Percentiles rank a stretch among this genome's conserved stretches.
phyloP scores from a whole-genome alignment of 192 early-diverging fungal species.

The Podila epigama region DNA sequence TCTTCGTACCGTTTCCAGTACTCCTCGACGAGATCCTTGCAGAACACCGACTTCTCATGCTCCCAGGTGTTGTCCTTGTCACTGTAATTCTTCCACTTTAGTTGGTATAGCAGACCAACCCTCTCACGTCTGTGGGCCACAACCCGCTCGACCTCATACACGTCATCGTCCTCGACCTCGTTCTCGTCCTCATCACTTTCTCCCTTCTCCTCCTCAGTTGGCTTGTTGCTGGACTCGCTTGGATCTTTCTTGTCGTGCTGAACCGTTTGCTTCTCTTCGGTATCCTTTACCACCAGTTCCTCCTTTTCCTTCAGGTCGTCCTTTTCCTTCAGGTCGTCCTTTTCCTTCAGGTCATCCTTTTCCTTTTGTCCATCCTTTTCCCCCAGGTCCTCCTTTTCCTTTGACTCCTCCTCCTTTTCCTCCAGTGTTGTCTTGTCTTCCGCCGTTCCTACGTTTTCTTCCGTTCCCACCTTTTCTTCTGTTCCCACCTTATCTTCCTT shows the following conservation, averaged over 20 bases:
- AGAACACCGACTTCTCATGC: conserved; percentile 3
- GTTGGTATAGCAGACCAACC: conserved; percentile 8
- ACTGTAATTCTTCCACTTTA: conserved; percentile 48
- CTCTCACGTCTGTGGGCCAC: conserved; percentile 14
- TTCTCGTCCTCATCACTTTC: neutral
- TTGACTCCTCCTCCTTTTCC: neutral
- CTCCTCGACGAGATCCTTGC: conserved; percentile 8
- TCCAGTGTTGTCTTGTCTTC: neutral
- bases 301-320: neutral
- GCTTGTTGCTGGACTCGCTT: too few species aligned
- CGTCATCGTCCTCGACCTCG: conserved; percentile 5
- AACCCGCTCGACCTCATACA: conserved; percentile 34
- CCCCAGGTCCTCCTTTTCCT: neutral
- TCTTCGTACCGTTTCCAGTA: conserved; percentile 22
- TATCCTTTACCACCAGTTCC: neutral
- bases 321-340: neutral
- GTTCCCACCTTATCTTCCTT: too few species aligned
- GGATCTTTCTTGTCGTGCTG: too few species aligned
- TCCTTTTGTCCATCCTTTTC: neutral
- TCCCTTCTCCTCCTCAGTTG: neutral
- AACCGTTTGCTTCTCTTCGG: too few species aligned
- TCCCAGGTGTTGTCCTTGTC: conserved; percentile 50
- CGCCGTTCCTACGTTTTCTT: too few species aligned
- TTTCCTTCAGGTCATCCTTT: neutral
- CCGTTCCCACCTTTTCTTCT: too few species aligned